A percentile compares a stretch with the other conserved stretches of the same genome.
phyloP scores from a whole-genome alignment of 225 moss, liverwort and hornwort genomes.

The Lunularia cruciata region DNA sequence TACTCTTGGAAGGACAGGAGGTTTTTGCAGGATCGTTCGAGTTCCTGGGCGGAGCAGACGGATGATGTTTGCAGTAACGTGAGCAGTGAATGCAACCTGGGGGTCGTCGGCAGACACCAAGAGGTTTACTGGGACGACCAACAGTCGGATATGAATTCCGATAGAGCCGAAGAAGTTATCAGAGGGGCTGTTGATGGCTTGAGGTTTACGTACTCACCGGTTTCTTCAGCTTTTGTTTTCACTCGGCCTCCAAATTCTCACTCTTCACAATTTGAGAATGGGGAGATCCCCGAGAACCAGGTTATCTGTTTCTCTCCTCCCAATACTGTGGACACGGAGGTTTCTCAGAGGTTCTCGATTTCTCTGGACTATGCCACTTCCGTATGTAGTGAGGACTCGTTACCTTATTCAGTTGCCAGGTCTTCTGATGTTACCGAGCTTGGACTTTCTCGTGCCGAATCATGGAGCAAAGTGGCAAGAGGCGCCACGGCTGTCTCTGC shows the following conservation, averaged over 20 bases:
- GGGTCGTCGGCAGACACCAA: constrained; percentile 19
- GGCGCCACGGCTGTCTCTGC: constrained; percentile 12
- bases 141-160: constrained; percentile 25
- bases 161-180: constrained; percentile 36
- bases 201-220: constrained; percentile 49
- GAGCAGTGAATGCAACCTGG: constrained; percentile 14
- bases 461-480: constrained; percentile 43
- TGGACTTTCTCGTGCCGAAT: constrained; percentile 43
- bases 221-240: constrained; percentile 52
- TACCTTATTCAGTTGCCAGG: constrained; percentile 24
- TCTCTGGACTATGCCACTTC: constrained; percentile 38
- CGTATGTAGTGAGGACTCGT: constrained; percentile 33
- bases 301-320: constrained; percentile 2
- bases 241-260: constrained; percentile 24
- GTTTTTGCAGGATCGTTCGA: constrained; percentile 31
- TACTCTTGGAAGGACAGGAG: constrained; percentile 33
- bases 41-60: constrained; percentile 20
- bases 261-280: constrained; percentile 1
- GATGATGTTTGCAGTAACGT: constrained; percentile 13
- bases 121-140: constrained; percentile 44
- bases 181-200: constrained; percentile 41
- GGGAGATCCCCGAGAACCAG: neutral
- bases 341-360: constrained; percentile 34
- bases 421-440: constrained; percentile 43
- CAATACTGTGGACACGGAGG: constrained; percentile 25